Conservation (phyloP, 495 filamentous ascomycete species). For the Daldinia decipiens region DNA sequence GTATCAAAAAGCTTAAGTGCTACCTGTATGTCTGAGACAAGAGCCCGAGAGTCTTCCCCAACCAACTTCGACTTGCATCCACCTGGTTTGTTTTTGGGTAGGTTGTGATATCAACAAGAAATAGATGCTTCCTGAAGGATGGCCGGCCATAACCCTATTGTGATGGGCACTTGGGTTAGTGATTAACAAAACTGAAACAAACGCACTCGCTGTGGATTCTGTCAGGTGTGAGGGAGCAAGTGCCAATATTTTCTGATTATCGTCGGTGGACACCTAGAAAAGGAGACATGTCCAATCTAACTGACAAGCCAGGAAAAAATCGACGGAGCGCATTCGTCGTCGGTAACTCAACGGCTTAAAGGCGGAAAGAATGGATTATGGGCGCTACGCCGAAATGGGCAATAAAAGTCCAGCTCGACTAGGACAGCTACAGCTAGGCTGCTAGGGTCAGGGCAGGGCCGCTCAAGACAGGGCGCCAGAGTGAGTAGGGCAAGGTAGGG, state of each 20-base stretch:
- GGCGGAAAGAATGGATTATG: slow-evolving; percentile 9
- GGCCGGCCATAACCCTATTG: slow-evolving; percentile 35
- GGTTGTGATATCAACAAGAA: slow-evolving; percentile 28
- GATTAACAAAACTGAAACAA: slow-evolving; percentile 41
- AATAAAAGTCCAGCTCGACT: slow-evolving; percentile 40
- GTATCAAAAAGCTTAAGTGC: slow-evolving; percentile 16
- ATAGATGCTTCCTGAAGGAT: slow-evolving; percentile 20
- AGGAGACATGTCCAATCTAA: slow-evolving; percentile 21
- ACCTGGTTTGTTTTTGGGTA: slow-evolving; percentile 6
- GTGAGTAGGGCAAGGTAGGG: slow-evolving; percentile 20
- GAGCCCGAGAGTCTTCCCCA: slow-evolving; percentile 18
- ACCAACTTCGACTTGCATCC: slow-evolving; percentile 24
- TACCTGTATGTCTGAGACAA: slow-evolving; percentile 37
- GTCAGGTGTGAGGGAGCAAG: slow-evolving; percentile 19
- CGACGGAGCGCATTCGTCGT: slow-evolving; percentile 17
- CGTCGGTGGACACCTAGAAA: slow-evolving; percentile 26
- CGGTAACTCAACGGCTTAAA: slow-evolving; percentile 25
- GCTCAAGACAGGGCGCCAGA: slow-evolving; percentile 32
- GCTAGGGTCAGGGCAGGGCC: slow-evolving; percentile 40
- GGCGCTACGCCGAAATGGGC: slow-evolving; percentile 27
- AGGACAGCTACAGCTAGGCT: slow-evolving; percentile 41
- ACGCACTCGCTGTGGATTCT: slow-evolving; percentile 37
- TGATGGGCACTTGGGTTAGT: slow-evolving; percentile 29
- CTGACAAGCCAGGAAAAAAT: slow-evolving; percentile 23
- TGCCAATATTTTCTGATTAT: slow-evolving; percentile 29